Percentiles rank a stretch among this genome's conserved stretches.
Evolutionary conservation across 208 protist species (phyloP).

Genomic region (Leishmania braziliensis): DNA sequence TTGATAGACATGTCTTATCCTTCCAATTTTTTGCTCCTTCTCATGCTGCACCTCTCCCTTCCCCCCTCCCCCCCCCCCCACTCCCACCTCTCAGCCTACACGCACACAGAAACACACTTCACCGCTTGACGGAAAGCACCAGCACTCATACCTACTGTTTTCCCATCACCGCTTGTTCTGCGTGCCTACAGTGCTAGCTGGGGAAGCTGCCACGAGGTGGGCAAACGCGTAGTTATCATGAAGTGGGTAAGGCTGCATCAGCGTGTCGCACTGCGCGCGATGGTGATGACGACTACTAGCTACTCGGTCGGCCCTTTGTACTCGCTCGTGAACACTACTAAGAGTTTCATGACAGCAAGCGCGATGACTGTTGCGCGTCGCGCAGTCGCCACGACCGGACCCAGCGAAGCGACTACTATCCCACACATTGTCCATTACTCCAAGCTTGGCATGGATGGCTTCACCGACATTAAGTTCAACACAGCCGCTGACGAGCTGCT

Average conservation of each 20-base stretch:
- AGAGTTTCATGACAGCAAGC: neutral
- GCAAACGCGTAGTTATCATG: neutral
- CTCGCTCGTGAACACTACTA: neutral
- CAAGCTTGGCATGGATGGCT: conserved; percentile 84
- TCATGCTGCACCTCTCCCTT: neutral
- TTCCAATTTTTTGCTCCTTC: neutral
- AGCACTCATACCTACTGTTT: neutral
- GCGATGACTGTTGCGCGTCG: neutral
- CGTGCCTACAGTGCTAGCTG: neutral
- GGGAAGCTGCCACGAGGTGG: neutral
- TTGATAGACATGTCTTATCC: neutral
- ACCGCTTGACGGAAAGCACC: neutral
- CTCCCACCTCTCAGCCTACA: neutral
- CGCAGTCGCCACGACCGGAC: neutral
- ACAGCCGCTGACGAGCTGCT: conserved; percentile 70
- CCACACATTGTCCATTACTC: conserved; percentile 44
- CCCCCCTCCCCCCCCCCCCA: neutral
- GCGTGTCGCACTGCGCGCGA: neutral
- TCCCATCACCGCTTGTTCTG: neutral
- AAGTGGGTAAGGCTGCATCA: neutral
- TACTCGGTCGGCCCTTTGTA: neutral
- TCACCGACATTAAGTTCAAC: conserved; percentile 82
- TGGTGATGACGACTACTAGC: neutral
- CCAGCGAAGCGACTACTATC: neutral
- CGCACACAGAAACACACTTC: neutral